Evolutionary conservation across 2,329 filamentous ascomycete genomes (phyloP), one percentile per base, ranked within the genome.

Genomic region (Botryosphaeria dothidea): DNA sequence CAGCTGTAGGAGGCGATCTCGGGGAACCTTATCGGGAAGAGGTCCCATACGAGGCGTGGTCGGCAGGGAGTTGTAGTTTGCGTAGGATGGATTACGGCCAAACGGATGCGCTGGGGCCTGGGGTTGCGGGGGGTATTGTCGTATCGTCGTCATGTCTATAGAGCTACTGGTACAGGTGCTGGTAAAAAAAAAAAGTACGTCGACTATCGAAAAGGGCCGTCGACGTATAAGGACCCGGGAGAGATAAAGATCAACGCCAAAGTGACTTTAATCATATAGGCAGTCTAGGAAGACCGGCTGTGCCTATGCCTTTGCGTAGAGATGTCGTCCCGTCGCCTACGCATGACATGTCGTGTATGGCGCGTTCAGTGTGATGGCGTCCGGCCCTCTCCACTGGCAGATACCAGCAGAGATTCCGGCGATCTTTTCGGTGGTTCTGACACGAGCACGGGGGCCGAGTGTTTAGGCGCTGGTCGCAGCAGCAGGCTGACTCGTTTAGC

Each of bases 281-380:
- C 74, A 69, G 71, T 69, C 72, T 75, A 73, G 77, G 73, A 71
- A 73, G 74, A 76, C 71, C 70, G 73, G 72, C 74, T 70, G 75
- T 78, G 74, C 76, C 76, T 76, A 78, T 77, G 76, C 75, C 76
- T 78, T 77, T 76, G 75, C 76, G 76, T 72, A 74, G 71, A 78
- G 71, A 73, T 75, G 72, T 73, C 69, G 73, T 73, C 68, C 70
- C 68, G 71, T 71, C 72, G 74, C 69, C 71, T 72, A 68, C 72
- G 68, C 73, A 73, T 74, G 72, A 74, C 77, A 78, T 78, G 68
- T 77, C 76, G 74, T 70, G 72, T 60, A 64, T 49, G 25, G 54
- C 52, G 48, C 34, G 43, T 25, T 49, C 52, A 45, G 43, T 43
- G 38, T 65, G 45, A 19, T 46, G 54, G 63, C 29, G 54, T 52